These are phyloP conservation scores for Aethionema arabicum DNA, from an alignment of 345 rosid genomes.

Conservation along the genomic window DNA sequence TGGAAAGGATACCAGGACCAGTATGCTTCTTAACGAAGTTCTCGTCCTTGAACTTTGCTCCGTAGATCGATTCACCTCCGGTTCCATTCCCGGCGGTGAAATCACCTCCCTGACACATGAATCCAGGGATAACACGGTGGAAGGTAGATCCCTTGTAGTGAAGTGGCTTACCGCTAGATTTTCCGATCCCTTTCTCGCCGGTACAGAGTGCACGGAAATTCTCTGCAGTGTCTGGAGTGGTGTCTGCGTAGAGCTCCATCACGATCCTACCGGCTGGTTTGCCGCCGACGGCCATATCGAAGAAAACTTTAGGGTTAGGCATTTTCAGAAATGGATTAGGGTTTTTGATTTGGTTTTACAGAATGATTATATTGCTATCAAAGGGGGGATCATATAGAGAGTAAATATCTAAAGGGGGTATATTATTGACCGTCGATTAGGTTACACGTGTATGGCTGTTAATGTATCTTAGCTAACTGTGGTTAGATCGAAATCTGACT, in stretches of 20 bases:
- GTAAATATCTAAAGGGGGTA: constrained; percentile 11
- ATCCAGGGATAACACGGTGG: constrained; percentile 66
- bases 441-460: constrained; percentile 23
- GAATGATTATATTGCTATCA: not conserved
- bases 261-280: constrained; percentile 44
- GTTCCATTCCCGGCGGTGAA: constrained; percentile 65
- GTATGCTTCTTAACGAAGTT: constrained; percentile 64
- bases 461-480: constrained; percentile 10
- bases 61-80: constrained; percentile 75
- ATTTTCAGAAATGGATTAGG: constrained; percentile 31
- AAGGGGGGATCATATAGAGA: constrained; percentile 27
- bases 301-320: constrained; percentile 52
- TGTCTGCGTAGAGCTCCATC: constrained; percentile 59
- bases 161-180: constrained; percentile 54
- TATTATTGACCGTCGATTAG: not conserved
- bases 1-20: constrained; percentile 59
- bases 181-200: constrained; percentile 53
- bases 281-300: constrained; percentile 49
- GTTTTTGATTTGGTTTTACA: constrained; percentile 16
- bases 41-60: constrained; percentile 58
- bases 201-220: constrained; percentile 76
- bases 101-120: constrained; percentile 81
- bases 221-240: constrained; percentile 49
- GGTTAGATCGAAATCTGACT: constrained; percentile 31
- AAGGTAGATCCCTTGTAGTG: constrained; percentile 69